Conservation (phyloP, 2,329 filamentous ascomycete species). For the Diaporthe aspalathi region DNA sequence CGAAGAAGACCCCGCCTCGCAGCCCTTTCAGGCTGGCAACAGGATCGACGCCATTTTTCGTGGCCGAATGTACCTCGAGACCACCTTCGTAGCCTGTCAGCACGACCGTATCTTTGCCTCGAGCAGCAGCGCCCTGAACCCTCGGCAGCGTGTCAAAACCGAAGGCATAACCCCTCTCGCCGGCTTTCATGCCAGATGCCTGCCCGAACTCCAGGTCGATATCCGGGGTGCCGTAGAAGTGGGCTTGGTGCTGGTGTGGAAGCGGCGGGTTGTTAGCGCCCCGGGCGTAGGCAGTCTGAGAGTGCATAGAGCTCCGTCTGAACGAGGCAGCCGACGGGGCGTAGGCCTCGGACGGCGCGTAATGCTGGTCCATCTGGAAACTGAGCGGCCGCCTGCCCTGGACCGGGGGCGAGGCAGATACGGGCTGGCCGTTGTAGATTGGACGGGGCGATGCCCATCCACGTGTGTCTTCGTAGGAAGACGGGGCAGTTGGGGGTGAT, state of each 20-base stretch:
- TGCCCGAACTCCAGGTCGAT: constrained; percentile 69
- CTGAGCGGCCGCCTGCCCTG: constrained; percentile 60
- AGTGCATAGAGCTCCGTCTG: constrained; percentile 62
- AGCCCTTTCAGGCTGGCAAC: constrained; percentile 80
- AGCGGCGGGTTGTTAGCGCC: constrained; percentile 68
- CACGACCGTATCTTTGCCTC: constrained; percentile 69
- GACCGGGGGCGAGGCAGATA: constrained; percentile 54
- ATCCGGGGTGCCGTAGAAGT: constrained; percentile 81
- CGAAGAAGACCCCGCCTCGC: constrained; percentile 81
- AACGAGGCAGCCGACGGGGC: constrained; percentile 51
- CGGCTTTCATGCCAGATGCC: constrained; percentile 68
- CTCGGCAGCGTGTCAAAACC: constrained; percentile 78
- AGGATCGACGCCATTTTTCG: constrained; percentile 76
- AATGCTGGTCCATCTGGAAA: constrained; percentile 63
- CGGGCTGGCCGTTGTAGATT: constrained; percentile 57
- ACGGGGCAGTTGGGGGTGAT: constrained; percentile 64
- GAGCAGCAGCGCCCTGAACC: constrained; percentile 45
- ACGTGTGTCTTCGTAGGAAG: constrained; percentile 63
- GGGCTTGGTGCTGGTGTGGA: constrained; percentile 79
- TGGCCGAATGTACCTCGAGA: constrained; percentile 79
- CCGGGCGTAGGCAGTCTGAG: constrained; percentile 60
- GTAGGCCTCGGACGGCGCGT: constrained; percentile 55
- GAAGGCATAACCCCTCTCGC: constrained; percentile 80
- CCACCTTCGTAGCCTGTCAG: constrained; percentile 85
- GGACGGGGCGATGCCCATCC: constrained; percentile 60